These are phyloP conservation scores for sweet orange (Citrus sinensis) DNA, from an alignment of 345 rosid species.

Conservation along the genomic window DVS_A1.0 CM039161.1:21776501-21777000, in stretches of 20 bases:
- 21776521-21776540: not conserved
- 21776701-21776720: conserved; percentile 72
- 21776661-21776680: conserved; percentile 12
- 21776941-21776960: not conserved
- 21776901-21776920: not conserved
- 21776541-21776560: not conserved
- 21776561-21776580: not conserved
- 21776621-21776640: not conserved
- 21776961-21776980: conserved; percentile 38
- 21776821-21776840: not conserved
- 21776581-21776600: conserved; percentile 1
- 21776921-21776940: not conserved
- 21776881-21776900: not conserved
- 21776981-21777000: conserved; percentile 62
- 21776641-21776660: not conserved
- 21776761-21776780: conserved; percentile 51
- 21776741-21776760: conserved; percentile 57
- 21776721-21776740: conserved; percentile 57
- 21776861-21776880: not conserved
- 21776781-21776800: conserved; percentile 16
- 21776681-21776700: conserved; percentile 75
- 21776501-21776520: not conserved
- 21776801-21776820: not conserved
- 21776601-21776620: not conserved
- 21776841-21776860: not conserved